Percentiles rank a stretch among this genome's conserved stretches.
Evolutionary conservation across 2,329 filamentous ascomycete species (phyloP).

Genomic region (Trichoderma endophyticum): DNA sequence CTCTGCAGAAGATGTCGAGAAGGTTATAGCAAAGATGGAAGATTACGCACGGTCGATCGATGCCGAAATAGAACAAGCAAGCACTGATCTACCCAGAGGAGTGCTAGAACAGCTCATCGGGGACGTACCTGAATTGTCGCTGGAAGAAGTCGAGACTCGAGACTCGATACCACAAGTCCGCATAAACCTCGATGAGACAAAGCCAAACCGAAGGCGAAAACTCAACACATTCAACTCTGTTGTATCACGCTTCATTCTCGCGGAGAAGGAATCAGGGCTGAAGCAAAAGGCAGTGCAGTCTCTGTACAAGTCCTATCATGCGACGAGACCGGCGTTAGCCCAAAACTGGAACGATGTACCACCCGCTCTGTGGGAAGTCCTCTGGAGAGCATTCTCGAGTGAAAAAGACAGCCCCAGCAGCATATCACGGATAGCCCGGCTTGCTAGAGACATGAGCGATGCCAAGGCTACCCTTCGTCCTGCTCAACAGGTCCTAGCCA

Average conservation of each 20-base stretch:
- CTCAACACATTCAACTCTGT: slow-evolving; percentile 36
- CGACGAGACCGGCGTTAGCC: slow-evolving; percentile 43
- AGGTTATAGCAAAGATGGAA: slow-evolving; percentile 33
- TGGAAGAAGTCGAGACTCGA: slow-evolving; percentile 22
- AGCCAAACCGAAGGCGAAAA: slow-evolving; percentile 38
- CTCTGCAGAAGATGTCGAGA: slow-evolving; percentile 35
- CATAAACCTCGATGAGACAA: slow-evolving; percentile 37
- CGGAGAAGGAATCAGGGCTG: slow-evolving; percentile 29
- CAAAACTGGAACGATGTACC: slow-evolving; percentile 55
- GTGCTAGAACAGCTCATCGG: slow-evolving; percentile 33
- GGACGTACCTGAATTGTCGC: slow-evolving; percentile 27
- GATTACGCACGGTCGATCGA: slow-evolving; percentile 37
- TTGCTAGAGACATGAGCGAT: slow-evolving; percentile 64
- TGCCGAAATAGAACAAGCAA: slow-evolving; percentile 32
- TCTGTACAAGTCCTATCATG: slow-evolving; percentile 51
- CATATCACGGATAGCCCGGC: slow-evolving; percentile 57
- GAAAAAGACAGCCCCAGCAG: slow-evolving; percentile 53
- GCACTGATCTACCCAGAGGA: slow-evolving; percentile 33
- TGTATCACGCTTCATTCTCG: slow-evolving; percentile 28
- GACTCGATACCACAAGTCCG: slow-evolving; percentile 29
- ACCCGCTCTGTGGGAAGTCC: slow-evolving; percentile 55
- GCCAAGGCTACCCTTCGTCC: slow-evolving; percentile 54
- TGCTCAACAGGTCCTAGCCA: slow-evolving; percentile 61
- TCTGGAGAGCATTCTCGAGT: slow-evolving; percentile 63
- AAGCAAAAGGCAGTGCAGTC: slow-evolving; percentile 37